Conservation (phyloP, 2,329 filamentous ascomycete genomes). For the Sarocladium strictum region DNA sequence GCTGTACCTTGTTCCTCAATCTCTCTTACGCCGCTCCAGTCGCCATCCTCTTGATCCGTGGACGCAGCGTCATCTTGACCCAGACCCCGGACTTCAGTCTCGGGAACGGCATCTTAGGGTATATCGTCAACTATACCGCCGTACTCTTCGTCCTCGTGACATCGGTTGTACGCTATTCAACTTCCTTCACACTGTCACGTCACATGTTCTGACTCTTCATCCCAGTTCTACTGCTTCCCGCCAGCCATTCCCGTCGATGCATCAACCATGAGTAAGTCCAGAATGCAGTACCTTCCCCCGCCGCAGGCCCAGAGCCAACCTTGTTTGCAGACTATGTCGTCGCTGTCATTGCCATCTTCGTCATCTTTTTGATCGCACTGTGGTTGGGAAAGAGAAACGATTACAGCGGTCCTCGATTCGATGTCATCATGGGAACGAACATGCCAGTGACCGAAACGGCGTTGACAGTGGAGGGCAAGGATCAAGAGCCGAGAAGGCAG, state of each 20-base stretch:
- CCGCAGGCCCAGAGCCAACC: too few relatives aligned
- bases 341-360: conserved; percentile 9
- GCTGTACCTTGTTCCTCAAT: conserved; percentile 39
- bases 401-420: conserved; percentile 7
- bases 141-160: conserved; percentile 32
- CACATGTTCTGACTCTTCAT: neutral
- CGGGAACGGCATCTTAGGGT: conserved; percentile 23
- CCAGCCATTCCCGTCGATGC: conserved; percentile 5
- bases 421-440: conserved; percentile 3
- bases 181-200: too few relatives aligned
- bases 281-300: neutral
- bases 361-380: neutral
- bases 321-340: conserved; percentile 8
- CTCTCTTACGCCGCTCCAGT: conserved; percentile 39
- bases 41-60: conserved; percentile 29
- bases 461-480: neutral
- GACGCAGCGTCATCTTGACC: conserved; percentile 25
- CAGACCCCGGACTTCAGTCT: conserved; percentile 21
- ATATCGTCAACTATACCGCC: conserved; percentile 24
- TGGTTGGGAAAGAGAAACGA: conserved; percentile 4
- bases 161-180: conserved; percentile 24
- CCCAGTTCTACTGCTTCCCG: conserved; percentile 10
- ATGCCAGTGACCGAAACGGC: neutral
- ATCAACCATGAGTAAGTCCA: neutral
- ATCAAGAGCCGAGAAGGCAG: neutral